Evolutionary conservation across 257 asterid genomes (phyloP), one percentile per base, ranked within the genome.

Genomic region (Mentha longifolia): DNA sequence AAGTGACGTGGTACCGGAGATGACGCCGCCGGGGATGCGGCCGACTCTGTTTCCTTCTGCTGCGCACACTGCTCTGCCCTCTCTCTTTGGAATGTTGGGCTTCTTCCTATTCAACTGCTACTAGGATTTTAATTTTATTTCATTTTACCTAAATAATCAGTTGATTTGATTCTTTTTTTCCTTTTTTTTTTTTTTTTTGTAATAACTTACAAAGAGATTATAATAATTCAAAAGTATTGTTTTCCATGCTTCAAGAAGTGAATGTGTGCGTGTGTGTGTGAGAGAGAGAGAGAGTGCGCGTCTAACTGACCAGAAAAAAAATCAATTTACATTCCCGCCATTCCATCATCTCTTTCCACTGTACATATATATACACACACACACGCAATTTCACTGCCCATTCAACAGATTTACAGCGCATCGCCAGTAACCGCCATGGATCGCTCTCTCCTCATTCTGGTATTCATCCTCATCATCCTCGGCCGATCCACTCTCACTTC

Each of bases 21-120:
- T 77, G 65, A 79, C 92, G 12, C 88, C 89, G 2, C 84, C 89
- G 1, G 92, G 92, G 61, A 77, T 79, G 71, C 80, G 83, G 43
- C 91, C 92, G 14, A 76, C 72, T 49, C 67, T 83, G 76, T 68
- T 62, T 15, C 76, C 86, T 19, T 86, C 95, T 0, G 72, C 83
- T 28, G 84, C 90, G 16, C 72, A 22, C 33, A 58, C 33, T 35
- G 45, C 80, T 41, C 74, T 81, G 46, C 54, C 31, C 0, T n/a
- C 76, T 25, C 69, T 71, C 47, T 19, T 70, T 47, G 84, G 70
- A 41, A 57, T 70, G 6, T 46, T 73, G 67, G 86, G 85, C 78
- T 56, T 73, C 51, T 7, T 70, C 58, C 15, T 52, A 9, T 37
- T 35, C 13, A 11, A 17, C 3, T 51, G 73, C 59, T 35, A 52